A percentile compares a stretch with the other conserved stretches of the same genome.
These are phyloP conservation scores for Paramecium pentaurelia DNA, from an alignment of 73 alveolate genomes.

Conservation along the genomic window DNA sequence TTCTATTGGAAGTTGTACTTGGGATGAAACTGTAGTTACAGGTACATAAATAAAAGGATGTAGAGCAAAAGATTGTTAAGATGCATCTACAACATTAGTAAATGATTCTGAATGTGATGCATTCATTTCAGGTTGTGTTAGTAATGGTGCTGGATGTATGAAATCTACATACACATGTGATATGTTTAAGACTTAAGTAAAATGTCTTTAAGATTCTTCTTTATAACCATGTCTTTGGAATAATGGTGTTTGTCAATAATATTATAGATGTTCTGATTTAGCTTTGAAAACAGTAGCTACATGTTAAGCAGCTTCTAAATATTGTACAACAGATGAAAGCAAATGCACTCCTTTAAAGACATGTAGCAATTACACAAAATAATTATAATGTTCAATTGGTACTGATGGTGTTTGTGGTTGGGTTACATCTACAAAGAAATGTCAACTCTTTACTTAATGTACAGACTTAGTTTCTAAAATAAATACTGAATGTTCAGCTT, in stretches of 20 bases:
- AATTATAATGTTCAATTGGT: background rate
- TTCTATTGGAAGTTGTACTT: background rate
- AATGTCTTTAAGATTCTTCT: background rate
- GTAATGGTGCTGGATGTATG: constrained; percentile 26
- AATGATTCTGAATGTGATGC: background rate
- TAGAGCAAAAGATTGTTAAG: background rate
- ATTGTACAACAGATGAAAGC: constrained; percentile 21
- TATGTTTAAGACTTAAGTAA: background rate
- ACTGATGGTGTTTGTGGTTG: constrained; percentile 49
- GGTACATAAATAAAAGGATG: background rate
- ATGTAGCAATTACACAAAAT: background rate
- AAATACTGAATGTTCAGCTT: background rate
- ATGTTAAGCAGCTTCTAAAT: background rate
- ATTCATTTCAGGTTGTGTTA: constrained; percentile 28
- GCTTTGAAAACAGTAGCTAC: background rate
- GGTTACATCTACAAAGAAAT: constrained; percentile 24
- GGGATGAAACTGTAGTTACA: background rate
- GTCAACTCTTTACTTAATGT: background rate
- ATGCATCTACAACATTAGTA: background rate
- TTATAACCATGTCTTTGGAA: constrained; percentile 11
- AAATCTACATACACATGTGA: background rate
- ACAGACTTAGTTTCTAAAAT: background rate
- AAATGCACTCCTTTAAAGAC: background rate
- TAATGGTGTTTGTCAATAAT: background rate
- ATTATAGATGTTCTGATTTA: background rate